These are phyloP conservation scores for Saitoella complicata DNA, from an alignment of 805 yeast species.

Conservation along the genomic window DNA sequence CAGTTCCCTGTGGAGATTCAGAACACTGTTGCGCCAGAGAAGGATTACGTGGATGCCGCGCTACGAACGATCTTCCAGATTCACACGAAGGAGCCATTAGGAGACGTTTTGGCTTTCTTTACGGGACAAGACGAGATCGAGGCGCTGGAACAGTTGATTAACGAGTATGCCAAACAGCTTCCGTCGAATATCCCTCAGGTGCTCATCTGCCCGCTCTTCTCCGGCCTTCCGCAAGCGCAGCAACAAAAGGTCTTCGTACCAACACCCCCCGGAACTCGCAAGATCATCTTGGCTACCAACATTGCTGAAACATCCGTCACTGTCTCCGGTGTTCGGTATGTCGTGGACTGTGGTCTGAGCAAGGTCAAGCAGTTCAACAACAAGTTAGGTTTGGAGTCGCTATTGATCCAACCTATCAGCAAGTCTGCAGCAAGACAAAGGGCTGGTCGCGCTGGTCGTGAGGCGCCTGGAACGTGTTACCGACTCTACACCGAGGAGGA, in stretches of 20 bases:
- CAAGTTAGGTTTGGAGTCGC: conserved; percentile 58
- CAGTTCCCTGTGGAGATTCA: conserved; percentile 66
- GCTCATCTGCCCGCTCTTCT: conserved; percentile 74
- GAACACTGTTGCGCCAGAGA: conserved; percentile 47
- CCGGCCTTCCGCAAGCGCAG: conserved; percentile 74
- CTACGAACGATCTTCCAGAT: conserved; percentile 62
- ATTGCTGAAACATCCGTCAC: conserved; percentile 97
- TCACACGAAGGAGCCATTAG: conserved; percentile 62
- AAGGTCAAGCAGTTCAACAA: conserved; percentile 43
- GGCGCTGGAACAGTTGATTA: conserved; percentile 49
- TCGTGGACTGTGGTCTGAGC: conserved; percentile 80
- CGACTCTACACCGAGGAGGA: conserved; percentile 66
- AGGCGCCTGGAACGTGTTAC: conserved; percentile 76
- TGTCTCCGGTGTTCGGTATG: conserved; percentile 84
- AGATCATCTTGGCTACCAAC: conserved; percentile 81
- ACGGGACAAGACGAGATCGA: conserved; percentile 98
- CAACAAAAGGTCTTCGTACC: conserved; percentile 69
- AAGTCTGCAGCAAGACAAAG: conserved; percentile 91
- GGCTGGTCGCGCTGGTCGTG: conserved; percentile 99
- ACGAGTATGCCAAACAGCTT: conserved; percentile 11
- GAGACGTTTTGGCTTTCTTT: conserved; percentile 82
- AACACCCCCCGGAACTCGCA: conserved; percentile 50
- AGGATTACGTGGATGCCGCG: conserved; percentile 70
- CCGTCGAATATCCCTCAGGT: conserved; percentile 28
- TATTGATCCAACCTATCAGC: conserved; percentile 81